A percentile compares a stretch with the other conserved stretches of the same genome.
Conservation (phyloP, 2,329 filamentous ascomycete genomes). For the Colletotrichum paranaense region DNA sequence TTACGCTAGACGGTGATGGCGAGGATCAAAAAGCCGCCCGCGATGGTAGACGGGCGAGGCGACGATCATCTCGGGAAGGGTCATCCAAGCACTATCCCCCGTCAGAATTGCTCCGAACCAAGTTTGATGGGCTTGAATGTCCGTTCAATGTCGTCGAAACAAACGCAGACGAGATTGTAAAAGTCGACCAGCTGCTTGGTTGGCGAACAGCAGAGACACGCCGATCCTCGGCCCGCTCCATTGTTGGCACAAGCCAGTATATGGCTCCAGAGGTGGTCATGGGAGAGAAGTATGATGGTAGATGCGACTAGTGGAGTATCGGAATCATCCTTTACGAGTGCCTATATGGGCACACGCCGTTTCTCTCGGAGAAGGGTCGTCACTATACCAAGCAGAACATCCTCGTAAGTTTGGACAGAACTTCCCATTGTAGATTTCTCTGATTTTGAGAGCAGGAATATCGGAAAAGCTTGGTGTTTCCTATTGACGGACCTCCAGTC, state of each 20-base stretch:
- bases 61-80: constrained; percentile 12
- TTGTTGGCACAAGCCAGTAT: constrained; percentile 96
- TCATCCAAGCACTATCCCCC: constrained; percentile 35
- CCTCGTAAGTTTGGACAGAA: constrained; percentile 62
- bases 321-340: constrained; percentile 96
- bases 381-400: constrained; percentile 90
- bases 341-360: constrained; percentile 91
- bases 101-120: constrained; percentile 42
- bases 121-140: neutral
- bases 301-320: constrained; percentile 98
- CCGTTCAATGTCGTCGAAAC: constrained; percentile 41
- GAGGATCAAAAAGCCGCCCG: constrained; percentile 62
- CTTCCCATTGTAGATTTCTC: neutral
- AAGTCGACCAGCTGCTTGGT: constrained; percentile 65
- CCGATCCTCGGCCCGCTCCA: constrained; percentile 81
- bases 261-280: constrained; percentile 96
- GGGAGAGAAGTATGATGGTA: constrained; percentile 86
- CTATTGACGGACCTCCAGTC: constrained; percentile 68
- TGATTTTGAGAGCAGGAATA: constrained; percentile 66
- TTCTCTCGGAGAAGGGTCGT: constrained; percentile 81
- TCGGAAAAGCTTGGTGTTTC: constrained; percentile 76
- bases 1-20: constrained; percentile 79
- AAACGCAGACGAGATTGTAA: constrained; percentile 37
- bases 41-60: neutral
- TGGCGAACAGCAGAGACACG: constrained; percentile 78